Percentiles rank a stretch among this genome's conserved stretches.
phyloP scores from a whole-genome alignment of 352 stramenopile genomes.

The Phytophthora hybrid region DNA sequence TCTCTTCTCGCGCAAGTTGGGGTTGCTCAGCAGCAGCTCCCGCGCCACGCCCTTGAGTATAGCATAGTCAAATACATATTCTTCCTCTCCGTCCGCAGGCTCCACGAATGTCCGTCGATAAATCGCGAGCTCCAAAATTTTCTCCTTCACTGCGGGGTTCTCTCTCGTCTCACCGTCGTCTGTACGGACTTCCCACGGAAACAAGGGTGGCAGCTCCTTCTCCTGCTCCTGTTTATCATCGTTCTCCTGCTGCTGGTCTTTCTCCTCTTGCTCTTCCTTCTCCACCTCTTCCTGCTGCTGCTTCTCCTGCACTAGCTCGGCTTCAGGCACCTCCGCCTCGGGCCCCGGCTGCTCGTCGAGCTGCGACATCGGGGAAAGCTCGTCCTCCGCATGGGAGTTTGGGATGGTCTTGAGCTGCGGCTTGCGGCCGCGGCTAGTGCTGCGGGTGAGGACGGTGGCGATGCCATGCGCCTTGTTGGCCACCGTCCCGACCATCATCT shows the following conservation, averaged over 20 bases:
- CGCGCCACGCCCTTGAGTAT: conserved; percentile 56
- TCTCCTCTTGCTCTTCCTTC: background rate
- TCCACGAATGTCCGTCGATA: conserved; percentile 74
- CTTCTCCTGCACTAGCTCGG: conserved; percentile 16
- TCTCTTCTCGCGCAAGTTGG: conserved; percentile 72
- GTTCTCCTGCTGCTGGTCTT: background rate
- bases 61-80: conserved; percentile 69
- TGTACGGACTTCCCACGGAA: conserved; percentile 60
- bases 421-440: conserved; percentile 26
- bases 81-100: conserved; percentile 62
- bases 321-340: conserved; percentile 32
- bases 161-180: conserved; percentile 50
- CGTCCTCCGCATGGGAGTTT: conserved; percentile 36
- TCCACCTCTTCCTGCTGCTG: conserved; percentile 13
- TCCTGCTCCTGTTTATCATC: conserved; percentile 1
- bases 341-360: conserved; percentile 28
- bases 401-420: conserved; percentile 34
- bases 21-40: conserved; percentile 63
- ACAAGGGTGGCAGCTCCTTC: conserved; percentile 32
- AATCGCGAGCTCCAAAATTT: conserved; percentile 69
- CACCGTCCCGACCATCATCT: conserved; percentile 44
- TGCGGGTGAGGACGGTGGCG: conserved; percentile 36
- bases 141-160: conserved; percentile 48
- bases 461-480: conserved; percentile 43
- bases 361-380: conserved; percentile 40